phyloP scores from a whole-genome alignment of 371 early-diverging fungal genomes.

The Actinomucor elegans region DNA sequence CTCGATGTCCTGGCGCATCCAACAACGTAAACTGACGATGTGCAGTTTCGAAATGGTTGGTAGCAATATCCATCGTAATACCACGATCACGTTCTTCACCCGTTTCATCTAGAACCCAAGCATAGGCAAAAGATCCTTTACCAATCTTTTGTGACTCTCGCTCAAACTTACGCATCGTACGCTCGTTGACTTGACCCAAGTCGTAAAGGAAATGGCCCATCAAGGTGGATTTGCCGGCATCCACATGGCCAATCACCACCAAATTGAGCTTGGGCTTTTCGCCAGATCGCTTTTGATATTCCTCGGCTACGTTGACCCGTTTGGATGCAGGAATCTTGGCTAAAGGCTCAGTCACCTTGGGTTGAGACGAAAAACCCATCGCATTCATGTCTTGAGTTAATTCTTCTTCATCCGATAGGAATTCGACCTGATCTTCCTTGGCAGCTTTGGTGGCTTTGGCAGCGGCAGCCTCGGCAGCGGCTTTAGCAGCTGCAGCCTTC shows the following conservation, averaged over 20 bases:
- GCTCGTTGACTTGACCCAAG: conserved; percentile 87
- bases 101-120: conserved; percentile 96
- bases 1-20: conserved; percentile 99
- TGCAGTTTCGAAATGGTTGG: conserved; percentile 85
- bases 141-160: conserved; percentile 91
- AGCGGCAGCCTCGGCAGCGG: conserved; percentile 2
- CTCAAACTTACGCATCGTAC: conserved; percentile 90
- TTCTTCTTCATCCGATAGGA: conserved; percentile 46
- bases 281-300: conserved; percentile 69
- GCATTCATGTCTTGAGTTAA: conserved; percentile 52
- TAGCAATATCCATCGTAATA: conserved; percentile 97
- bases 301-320: conserved; percentile 72
- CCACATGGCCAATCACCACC: conserved; percentile 96
- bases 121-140: conserved; percentile 91
- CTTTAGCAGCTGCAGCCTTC: not conserved
- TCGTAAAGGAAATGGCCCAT: conserved; percentile 96
- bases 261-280: conserved; percentile 79
- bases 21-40: conserved; percentile 81
- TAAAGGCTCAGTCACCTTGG: conserved; percentile 30
- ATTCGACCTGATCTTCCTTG: conserved; percentile 46
- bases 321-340: conserved; percentile 45
- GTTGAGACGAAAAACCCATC: conserved; percentile 38
- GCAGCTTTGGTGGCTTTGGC: conserved; percentile 8
- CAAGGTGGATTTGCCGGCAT: conserved; percentile 98
- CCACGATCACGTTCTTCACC: conserved; percentile 91